Evolutionary conservation across 2,329 filamentous ascomycete genomes (phyloP), one percentile per base, ranked within the genome.

Genomic region (Diaporthe eres): DNA sequence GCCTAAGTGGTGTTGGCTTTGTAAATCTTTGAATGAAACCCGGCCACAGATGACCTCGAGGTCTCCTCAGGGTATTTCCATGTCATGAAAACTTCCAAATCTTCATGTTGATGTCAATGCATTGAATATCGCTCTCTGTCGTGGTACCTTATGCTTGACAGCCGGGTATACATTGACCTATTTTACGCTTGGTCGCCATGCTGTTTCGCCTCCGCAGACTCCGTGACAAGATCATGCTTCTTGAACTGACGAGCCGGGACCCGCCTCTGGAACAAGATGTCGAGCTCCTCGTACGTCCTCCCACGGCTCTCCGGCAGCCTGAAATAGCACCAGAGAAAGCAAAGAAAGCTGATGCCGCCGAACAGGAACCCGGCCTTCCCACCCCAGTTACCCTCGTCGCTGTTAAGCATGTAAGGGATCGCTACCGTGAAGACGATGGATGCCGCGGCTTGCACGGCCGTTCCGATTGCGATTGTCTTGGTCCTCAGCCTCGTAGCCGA

Each of bases 301-400:
- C 86, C 88, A 75, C 86, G 87, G n/a, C 89, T 88, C 83, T 92
- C 90, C 3, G 89, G 89, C 7, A 90, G 83, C n/a, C 86, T 87
- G 78, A 88, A 88, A 75, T 84, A 89, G 0, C 88, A 87, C 85
- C 90, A 92, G 1, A 85, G 70, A 2, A 87, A 81, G 44, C 87
- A 88, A 3, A 85, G 13, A 5, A 87, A 77, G 77, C 88, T 87
- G 9, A 87, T 84, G 42, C 79, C 84, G 8, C 83, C 84, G 83
- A 85, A 88, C 81, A 88, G 84, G 77, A 87, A 85, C 4, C 83
- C 90, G 68, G 81, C 85, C 83, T 82, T 87, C 79, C 87, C 89
- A 78, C 81, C 86, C 85, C 86, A 86, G 78, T 87, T 85, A 81
- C 86, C 87, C 4, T 85, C 86, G 0, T 82, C 82, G 1, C 85